Percentiles rank a stretch among this genome's conserved stretches.
Conservation (phyloP, 1,284 basidiomycete genomes). For the Cystobasidium slooffiae region DNA sequence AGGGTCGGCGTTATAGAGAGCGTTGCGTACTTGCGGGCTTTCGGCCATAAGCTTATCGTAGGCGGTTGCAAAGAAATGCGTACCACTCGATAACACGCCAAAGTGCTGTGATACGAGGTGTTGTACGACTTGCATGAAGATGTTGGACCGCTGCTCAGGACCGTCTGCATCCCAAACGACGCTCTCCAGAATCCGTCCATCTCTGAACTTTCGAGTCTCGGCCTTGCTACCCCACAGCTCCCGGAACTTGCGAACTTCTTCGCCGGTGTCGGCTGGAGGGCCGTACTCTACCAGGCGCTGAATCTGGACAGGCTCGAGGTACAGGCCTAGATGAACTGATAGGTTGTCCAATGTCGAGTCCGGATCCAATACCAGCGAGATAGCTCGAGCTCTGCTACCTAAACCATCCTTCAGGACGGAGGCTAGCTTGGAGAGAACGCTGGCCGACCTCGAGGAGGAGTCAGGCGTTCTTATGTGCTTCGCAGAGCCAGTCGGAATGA, state of each 20-base stretch:
- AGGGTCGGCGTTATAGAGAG: constrained; percentile 56
- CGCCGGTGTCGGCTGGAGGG: constrained; percentile 69
- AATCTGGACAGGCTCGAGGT: constrained; percentile 72
- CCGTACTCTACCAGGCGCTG: constrained; percentile 86
- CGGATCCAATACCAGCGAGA: constrained; percentile 37
- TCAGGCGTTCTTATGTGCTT: constrained; percentile 20
- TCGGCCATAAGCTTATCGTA: constrained; percentile 70
- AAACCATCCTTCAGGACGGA: constrained; percentile 69
- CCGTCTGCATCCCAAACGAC: constrained; percentile 79
- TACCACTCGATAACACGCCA: constrained; percentile 62
- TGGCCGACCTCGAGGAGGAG: constrained; percentile 25
- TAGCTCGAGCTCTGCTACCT: constrained; percentile 56
- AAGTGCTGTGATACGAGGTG: constrained; percentile 80
- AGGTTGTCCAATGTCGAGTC: constrained; percentile 50
- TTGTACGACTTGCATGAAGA: constrained; percentile 74
- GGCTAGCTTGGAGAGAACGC: constrained; percentile 64
- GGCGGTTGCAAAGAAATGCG: constrained; percentile 63
- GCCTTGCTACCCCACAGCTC: constrained; percentile 90
- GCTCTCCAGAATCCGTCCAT: constrained; percentile 88
- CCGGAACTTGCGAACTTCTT: constrained; percentile 67
- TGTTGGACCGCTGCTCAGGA: constrained; percentile 74
- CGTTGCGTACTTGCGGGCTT: constrained; percentile 49
- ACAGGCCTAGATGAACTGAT: constrained; percentile 68
- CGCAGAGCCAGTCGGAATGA: neutral
- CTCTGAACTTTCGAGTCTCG: constrained; percentile 95